Percentiles rank a stretch among this genome's conserved stretches.
These are phyloP conservation scores for Phytophthora pseudosyringae DNA, from an alignment of 352 stramenopile genomes.

Conservation along the genomic window DNA sequence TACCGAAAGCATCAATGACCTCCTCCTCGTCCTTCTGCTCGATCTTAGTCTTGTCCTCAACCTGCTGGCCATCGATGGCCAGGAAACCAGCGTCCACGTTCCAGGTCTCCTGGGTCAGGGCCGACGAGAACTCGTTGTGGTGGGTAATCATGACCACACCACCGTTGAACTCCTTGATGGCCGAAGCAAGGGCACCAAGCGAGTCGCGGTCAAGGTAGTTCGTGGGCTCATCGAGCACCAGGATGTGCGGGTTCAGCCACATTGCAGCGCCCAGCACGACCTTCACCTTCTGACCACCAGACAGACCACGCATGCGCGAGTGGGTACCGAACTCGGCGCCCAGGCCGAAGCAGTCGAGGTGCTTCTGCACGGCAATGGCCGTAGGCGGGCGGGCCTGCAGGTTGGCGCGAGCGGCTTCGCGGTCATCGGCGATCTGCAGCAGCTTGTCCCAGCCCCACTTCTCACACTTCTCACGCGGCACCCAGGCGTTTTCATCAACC, in stretches of 20 bases:
- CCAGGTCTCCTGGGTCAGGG: conserved; percentile 95
- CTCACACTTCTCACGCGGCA: conserved; percentile 94
- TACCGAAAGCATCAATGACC: conserved; percentile 81
- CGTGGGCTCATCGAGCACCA: conserved; percentile 96
- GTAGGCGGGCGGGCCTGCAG: conserved; percentile 95
- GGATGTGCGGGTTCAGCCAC: conserved; percentile 96
- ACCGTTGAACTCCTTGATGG: conserved; percentile 97
- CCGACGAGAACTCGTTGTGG: conserved; percentile 97
- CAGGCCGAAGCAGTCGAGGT: conserved; percentile 97
- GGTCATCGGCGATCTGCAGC: conserved; percentile 96
- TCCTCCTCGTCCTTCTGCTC: conserved; percentile 92
- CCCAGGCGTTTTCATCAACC: conserved; percentile 96
- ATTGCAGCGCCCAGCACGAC: conserved; percentile 97
- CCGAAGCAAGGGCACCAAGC: conserved; percentile 94
- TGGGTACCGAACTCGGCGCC: conserved; percentile 97
- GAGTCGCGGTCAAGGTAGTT: conserved; percentile 98
- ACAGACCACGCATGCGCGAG: conserved; percentile 98
- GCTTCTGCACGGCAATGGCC: conserved; percentile 96
- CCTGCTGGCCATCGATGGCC: conserved; percentile 82
- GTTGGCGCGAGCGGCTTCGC: conserved; percentile 93
- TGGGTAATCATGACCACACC: conserved; percentile 98
- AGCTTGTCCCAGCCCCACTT: conserved; percentile 98
- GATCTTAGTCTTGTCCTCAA: conserved; percentile 91
- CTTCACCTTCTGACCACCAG: conserved; percentile 99
- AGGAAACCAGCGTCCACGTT: conserved; percentile 91